Evolutionary conservation across 768 basidiomycete genomes (phyloP), one percentile per base, ranked within the genome.

Genomic region (Tylopilus felleus): DNA sequence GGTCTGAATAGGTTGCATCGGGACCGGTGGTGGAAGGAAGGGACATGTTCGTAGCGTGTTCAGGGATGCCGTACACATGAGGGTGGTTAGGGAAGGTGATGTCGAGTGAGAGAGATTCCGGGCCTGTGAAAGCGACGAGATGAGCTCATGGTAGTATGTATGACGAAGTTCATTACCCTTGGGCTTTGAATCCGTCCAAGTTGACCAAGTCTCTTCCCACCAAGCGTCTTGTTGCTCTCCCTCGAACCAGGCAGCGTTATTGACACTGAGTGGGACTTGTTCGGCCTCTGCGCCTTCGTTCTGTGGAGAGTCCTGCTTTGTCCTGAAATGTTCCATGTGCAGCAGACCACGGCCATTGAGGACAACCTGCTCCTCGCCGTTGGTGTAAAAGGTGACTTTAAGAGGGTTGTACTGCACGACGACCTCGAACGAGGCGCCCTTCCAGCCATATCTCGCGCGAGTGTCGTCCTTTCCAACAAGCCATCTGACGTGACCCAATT

Each of bases 241-340:
- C 66, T 96, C 95, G 55, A 97, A 97, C 93, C 92, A 98, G 9
- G 81, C 80, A 1, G 74, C 72, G 44, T 75, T 65, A 60, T 83
- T 81, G 25, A 71, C 70, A 52, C 84, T 72, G 28, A 90, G 60
- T 2, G 83, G 81, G 4, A 70, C 74, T 64, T 89, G 85, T 58
- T 76, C 74, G 16, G 71, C 69, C 45, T 76, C 74, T 19, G 73
- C 69, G 40, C 73, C 74, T 14, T 64, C 58, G 17, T 65, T 68
- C 57, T 71, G 75, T 21, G 73, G 74, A 25, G 76, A 77, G 1
- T 56, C 65, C 49, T 72, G 70, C 65, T 87, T 85, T 21, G 77
- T 77, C 62, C 91, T 88, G 78, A 95, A 98, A 71, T 98, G 97
- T 66, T 99, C 97, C 96, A 99, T 95, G 61, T 98, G 95, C 58